Conservation (phyloP, 176 grass and related monocot genomes). For the Triticum turgidum region DNA sequence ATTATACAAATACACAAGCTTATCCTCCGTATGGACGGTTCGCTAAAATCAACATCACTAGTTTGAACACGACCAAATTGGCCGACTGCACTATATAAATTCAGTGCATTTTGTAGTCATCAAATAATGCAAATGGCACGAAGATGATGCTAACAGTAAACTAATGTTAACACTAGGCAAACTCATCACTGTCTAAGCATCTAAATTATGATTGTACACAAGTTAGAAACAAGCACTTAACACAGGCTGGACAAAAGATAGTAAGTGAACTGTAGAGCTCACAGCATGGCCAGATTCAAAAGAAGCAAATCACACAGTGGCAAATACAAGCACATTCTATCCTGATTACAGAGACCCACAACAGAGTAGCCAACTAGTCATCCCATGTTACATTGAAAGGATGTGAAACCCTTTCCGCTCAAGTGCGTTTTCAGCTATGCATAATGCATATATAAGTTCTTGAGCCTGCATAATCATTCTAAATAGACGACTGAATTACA, state of each 20-base stretch:
- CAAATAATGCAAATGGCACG: slow-evolving; percentile 7
- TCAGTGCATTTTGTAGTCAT: neutral
- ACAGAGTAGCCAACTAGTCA: neutral
- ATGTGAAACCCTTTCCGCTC: neutral
- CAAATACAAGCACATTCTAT: neutral
- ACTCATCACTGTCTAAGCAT: neutral
- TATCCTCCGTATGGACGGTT: neutral
- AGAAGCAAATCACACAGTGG: neutral
- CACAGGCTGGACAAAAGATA: slow-evolving; percentile 12
- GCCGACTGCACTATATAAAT: neutral
- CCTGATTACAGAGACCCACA: slow-evolving; percentile 1
- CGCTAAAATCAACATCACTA: neutral
- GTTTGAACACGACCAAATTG: neutral
- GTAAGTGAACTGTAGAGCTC: neutral
- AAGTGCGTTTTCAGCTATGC: neutral
- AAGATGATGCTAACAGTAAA: neutral
- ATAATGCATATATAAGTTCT: neutral
- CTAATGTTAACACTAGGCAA: neutral
- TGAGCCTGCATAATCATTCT: neutral
- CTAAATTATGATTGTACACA: neutral
- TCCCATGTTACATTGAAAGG: neutral
- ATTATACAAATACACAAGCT: neutral
- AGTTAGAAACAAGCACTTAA: neutral
- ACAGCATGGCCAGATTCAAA: neutral
- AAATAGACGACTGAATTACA: neutral